Evolutionary conservation across 768 basidiomycete species (phyloP).

Genomic region (Tubosaeta sp.): DNA sequence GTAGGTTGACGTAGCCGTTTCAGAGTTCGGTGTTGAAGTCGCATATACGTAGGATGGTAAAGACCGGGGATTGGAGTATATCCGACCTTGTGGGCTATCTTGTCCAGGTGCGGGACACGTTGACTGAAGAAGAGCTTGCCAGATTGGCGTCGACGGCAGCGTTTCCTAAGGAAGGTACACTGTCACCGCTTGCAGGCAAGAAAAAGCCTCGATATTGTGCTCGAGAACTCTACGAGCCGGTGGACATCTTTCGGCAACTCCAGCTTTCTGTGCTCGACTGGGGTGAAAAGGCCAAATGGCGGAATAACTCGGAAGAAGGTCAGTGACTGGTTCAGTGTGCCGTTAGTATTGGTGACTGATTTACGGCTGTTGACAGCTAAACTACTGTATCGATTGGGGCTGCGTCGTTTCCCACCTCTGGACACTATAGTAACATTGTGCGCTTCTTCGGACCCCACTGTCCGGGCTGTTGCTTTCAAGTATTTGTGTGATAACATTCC

Average conservation of each 20-base stretch:
- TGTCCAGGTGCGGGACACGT: conserved; percentile 66
- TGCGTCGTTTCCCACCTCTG: conserved; percentile 66
- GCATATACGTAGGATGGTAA: conserved; percentile 60
- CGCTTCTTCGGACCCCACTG: conserved; percentile 45
- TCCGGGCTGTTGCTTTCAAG: conserved; percentile 62
- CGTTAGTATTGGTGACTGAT: background rate
- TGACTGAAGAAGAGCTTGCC: conserved; percentile 55
- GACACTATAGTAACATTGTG: conserved; percentile 65
- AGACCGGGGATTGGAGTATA: conserved; percentile 86
- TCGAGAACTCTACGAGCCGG: conserved; percentile 80
- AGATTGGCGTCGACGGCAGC: conserved; percentile 63
- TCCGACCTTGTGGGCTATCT: conserved; percentile 85
- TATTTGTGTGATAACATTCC: conserved; percentile 78
- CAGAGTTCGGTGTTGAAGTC: background rate
- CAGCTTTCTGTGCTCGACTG: conserved; percentile 85
- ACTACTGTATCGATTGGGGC: conserved; percentile 68
- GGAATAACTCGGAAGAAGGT: conserved; percentile 83
- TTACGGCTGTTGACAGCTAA: conserved; percentile 50
- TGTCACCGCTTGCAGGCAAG: conserved; percentile 18
- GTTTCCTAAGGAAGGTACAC: conserved; percentile 57
- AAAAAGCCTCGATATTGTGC: conserved; percentile 56
- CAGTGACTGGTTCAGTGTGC: conserved; percentile 4
- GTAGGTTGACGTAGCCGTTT: conserved; percentile 33
- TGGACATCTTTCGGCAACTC: conserved; percentile 63
- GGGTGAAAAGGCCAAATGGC: conserved; percentile 78